Base-by-base conservation (phyloP, 2,329 filamentous ascomycete species). In the Ceratocystiopsis minuta region DNA sequence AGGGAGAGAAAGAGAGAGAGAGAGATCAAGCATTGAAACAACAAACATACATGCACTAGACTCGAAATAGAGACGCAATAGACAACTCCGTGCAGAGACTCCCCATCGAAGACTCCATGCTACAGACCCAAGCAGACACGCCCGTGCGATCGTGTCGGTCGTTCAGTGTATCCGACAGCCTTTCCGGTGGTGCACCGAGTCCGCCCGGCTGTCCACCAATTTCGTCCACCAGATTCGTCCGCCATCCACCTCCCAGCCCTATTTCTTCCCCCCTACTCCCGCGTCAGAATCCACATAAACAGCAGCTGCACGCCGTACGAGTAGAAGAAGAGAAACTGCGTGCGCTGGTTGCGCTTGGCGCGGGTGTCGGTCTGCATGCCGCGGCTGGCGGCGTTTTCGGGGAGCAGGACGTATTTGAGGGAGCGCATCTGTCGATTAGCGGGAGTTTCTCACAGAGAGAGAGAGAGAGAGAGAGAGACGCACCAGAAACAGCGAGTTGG, bases 401-500 rank as follows among this genome's bases (percentile, higher is more conserved):
- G 90, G 6, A 98, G 72, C 14, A 98, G 71, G 20, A 98, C 90
- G 54, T 98, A 98, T 65, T 93, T 87, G 47, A 98, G 63, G 15
- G 88, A 96, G 45, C 90, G 81, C 57, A 98, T 80, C 85, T 93
- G 31, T 3, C 3, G 31, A 12, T 31, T 31, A 31, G 24, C 24
- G 12, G 12, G 12, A 31, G 12, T n/a, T n/a, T n/a, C n/a, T n/a
- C n/a, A n/a, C n/a, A 16, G 28, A 17, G 38, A 13, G 12, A 28
- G 7, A 16, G 3, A 14, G 33, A 12, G 16, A 16, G 28, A 17
- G 38, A 13, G 12, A 28, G 7, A 16, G 3, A 14, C 78, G 57
- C 68, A 93, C 86, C 64, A 98, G 56, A 59, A 98, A 98, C 51
- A 98, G 81, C 0, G 88, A 88, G 60, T 96, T 96, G 15, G 90